Percentiles rank a stretch among this genome's conserved stretches.
These are phyloP conservation scores for rapeseed (Brassica napus) DNA, from an alignment of 345 rosid genomes.

Conservation along the genomic window Da-Ae NC_063445.1:155001-155500, in stretches of 20 bases:
- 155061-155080: background rate
- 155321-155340: background rate
- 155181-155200: slow-evolving; percentile 1
- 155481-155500: slow-evolving; percentile 65
- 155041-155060: slow-evolving; percentile 2
- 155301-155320: slow-evolving; percentile 5
- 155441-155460: slow-evolving; percentile 67
- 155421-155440: too few species aligned
- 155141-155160: background rate
- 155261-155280: too few species aligned
- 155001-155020: too few species aligned
- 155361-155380: too few species aligned
- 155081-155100: background rate
- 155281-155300: too few species aligned
- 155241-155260: too few species aligned
- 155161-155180: background rate
- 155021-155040: background rate
- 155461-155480: slow-evolving; percentile 88
- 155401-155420: slow-evolving; percentile 7
- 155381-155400: background rate
- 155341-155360: background rate
- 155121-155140: background rate
- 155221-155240: too few species aligned
- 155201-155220: too few species aligned
- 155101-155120: too few species aligned